Conservation (phyloP, 345 rosid genomes). For the Combretum micranthum region DNA sequence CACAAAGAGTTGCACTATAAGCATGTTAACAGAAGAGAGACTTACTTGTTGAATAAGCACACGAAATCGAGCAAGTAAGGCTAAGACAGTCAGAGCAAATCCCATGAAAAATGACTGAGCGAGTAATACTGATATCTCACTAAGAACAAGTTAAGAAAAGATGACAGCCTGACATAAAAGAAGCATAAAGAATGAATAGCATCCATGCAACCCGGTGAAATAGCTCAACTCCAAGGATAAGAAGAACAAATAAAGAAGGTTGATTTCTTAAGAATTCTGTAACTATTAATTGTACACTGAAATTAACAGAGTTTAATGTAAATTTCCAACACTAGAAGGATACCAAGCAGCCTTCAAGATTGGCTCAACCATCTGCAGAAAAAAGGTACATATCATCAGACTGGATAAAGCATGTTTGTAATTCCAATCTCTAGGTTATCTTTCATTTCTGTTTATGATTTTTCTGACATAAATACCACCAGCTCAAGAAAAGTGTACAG, state of each 20-base stretch:
- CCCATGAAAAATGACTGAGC: constrained; percentile 86
- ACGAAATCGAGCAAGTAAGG: constrained; percentile 82
- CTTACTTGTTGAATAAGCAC: constrained; percentile 90
- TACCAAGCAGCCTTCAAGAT: constrained; percentile 86
- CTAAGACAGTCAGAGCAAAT: constrained; percentile 61
- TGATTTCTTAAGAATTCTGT: background rate
- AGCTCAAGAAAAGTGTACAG: no score
- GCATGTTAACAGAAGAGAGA: constrained; percentile 1
- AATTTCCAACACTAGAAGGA: constrained; percentile 18
- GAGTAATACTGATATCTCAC: constrained; percentile 66
- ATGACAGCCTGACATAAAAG: background rate
- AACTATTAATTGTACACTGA: no score
- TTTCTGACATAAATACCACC: no score
- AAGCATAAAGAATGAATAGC: background rate
- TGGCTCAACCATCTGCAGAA: constrained; percentile 82
- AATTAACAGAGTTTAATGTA: background rate
- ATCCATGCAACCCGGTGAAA: background rate
- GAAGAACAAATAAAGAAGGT: background rate
- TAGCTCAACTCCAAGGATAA: no score
- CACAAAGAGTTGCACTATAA: no score
- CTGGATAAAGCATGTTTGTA: no score
- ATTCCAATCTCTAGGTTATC: no score
- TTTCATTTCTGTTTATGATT: no score
- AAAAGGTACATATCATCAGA: background rate
- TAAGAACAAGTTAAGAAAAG: constrained; percentile 23